Percentiles rank a stretch among this genome's conserved stretches.
Evolutionary conservation across 306 rosid genomes (phyloP).

Genomic region (Fragaria ananassa): DNA sequence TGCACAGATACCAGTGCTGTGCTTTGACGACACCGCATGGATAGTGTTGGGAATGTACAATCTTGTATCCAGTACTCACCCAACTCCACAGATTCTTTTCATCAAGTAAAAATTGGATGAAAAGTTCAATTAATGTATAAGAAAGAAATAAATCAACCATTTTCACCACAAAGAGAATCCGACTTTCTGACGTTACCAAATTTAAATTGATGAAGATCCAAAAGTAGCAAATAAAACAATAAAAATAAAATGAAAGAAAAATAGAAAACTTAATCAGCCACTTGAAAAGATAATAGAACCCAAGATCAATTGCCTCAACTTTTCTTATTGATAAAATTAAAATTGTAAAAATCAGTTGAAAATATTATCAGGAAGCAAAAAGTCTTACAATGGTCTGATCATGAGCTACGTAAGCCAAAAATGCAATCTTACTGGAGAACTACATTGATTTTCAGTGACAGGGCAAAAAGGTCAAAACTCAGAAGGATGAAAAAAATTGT

Average conservation of each 20-base stretch:
- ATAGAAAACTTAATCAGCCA: background rate
- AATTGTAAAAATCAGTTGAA: background rate
- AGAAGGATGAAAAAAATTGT: background rate
- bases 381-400: background rate
- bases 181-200: background rate
- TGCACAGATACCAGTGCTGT: background rate
- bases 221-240: background rate
- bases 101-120: background rate
- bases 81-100: background rate
- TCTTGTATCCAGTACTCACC: background rate
- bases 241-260: background rate
- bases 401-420: background rate
- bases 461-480: background rate
- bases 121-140: background rate
- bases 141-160: background rate
- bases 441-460: background rate
- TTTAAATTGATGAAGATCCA: background rate
- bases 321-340: background rate
- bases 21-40: background rate
- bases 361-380: background rate
- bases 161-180: background rate
- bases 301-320: background rate
- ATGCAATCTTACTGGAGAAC: background rate
- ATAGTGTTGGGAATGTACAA: background rate
- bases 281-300: background rate